Evolutionary conservation across 2,329 filamentous ascomycete species (phyloP), one percentile per base, ranked within the genome.

Genomic region (Aschersonia sp.): DNA sequence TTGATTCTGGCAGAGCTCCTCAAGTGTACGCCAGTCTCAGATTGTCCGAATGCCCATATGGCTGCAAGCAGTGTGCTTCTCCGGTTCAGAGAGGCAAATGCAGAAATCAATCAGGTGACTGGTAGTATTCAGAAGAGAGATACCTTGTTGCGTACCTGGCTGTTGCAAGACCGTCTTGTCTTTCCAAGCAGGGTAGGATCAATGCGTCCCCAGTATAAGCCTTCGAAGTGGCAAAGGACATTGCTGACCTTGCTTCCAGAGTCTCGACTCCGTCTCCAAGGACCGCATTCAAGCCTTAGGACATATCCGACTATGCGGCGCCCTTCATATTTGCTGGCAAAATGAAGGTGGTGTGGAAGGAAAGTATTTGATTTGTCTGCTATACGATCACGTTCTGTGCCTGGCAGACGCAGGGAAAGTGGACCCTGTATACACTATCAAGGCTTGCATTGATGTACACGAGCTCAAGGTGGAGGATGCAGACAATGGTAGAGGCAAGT

Each of bases 1-100:
- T 70, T 98, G 4, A 70, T 97, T 2, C 89, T 97, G 57, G 74
- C 80, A 5, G 87, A 95, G 57, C 71, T 98, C 7, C 72, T 89
- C 50, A 89, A 84, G 57, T 76, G 83, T 54, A 95, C 89, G 0
- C 86, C 87, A 2, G 84, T 87, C 1, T 81, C 77, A 48, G 90
- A 97, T 59, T 94, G 88, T 57, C 87, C 88, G 0, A 79, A 79
- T 51, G 83, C 87, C 1, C 84, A 95, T 62, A 79, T 83, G 60
- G 83, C 87, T 47, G 77, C 97, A 14, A 81, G 87, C 50, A 82
- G 80, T 52, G 75, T 84, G 0, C 69, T 94, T 32, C 75, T 80
- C 47, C 73, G 79, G 45, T 69, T 95, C 40, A 80, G 85, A 40
- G 79, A 86, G 59, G 78, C 83, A 11, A 88, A 87, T 2, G 73